Evolutionary conservation across 768 basidiomycete genomes (phyloP).

Genomic region (Kwoniella bestiolae): DNA sequence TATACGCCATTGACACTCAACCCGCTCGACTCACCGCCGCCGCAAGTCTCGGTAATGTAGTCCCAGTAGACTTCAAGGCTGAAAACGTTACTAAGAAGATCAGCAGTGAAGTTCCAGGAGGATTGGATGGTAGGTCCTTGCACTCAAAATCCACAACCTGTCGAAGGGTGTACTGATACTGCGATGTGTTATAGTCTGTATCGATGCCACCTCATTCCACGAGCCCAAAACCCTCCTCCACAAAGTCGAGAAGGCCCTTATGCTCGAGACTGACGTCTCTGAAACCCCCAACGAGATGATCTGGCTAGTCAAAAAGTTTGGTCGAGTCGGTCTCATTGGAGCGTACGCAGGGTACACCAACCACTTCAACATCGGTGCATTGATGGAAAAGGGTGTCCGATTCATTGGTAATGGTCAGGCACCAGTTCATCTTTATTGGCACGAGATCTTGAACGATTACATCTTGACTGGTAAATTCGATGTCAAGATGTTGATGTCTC

Average conservation of each 20-base stretch:
- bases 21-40: slow-evolving; percentile 63
- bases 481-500: slow-evolving; percentile 61
- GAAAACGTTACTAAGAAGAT: slow-evolving; percentile 67
- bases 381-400: slow-evolving; percentile 77
- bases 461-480: slow-evolving; percentile 71
- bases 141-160: no score
- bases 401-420: slow-evolving; percentile 76
- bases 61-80: slow-evolving; percentile 67
- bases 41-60: slow-evolving; percentile 61
- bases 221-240: slow-evolving; percentile 70
- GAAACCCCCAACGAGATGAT: slow-evolving; percentile 68
- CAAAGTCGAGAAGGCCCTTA: slow-evolving; percentile 70
- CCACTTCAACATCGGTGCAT: slow-evolving; percentile 64
- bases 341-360: slow-evolving; percentile 73
- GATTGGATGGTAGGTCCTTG: slow-evolving; percentile 70
- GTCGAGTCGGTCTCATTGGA: slow-evolving; percentile 66
- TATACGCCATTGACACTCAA: slow-evolving; percentile 73
- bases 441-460: slow-evolving; percentile 68
- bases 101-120: slow-evolving; percentile 60
- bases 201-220: slow-evolving; percentile 65
- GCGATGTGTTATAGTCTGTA: slow-evolving; percentile 29
- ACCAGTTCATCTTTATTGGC: slow-evolving; percentile 75
- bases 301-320: slow-evolving; percentile 61
- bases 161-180: no score
- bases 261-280: slow-evolving; percentile 75